Percentiles rank a stretch among this genome's conserved stretches.
Evolutionary conservation across 2,329 filamentous ascomycete genomes (phyloP).

Genomic region (Alternaria tenuissima): DNA sequence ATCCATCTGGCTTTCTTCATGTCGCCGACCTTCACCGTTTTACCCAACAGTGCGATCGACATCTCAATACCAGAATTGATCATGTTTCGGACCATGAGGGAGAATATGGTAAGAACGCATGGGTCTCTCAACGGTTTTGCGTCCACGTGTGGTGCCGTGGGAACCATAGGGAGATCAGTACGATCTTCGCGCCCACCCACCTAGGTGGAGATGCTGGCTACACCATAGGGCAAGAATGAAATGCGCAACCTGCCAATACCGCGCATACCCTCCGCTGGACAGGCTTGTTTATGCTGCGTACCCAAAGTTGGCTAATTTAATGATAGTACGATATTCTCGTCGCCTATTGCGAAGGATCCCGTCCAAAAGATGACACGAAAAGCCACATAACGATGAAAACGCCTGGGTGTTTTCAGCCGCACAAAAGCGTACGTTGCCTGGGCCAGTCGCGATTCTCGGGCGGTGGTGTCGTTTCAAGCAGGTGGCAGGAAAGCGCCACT

Average conservation of each 20-base stretch:
- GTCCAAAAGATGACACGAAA: background rate
- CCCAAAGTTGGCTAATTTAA: background rate
- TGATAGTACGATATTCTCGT: background rate
- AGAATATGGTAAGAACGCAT: slow-evolving; percentile 5
- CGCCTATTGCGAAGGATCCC: background rate
- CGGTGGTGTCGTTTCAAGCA: slow-evolving; percentile 12
- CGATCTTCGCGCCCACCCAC: background rate
- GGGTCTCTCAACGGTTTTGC: slow-evolving; percentile 13
- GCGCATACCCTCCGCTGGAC: background rate
- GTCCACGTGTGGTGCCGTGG: slow-evolving; percentile 13
- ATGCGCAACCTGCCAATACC: background rate
- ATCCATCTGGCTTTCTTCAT: background rate
- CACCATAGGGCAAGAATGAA: background rate
- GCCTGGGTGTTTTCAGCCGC: background rate
- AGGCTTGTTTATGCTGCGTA: background rate
- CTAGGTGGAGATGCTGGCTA: background rate
- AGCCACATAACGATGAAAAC: background rate
- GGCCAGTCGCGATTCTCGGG: slow-evolving; percentile 7
- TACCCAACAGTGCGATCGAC: background rate
- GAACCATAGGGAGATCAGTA: background rate
- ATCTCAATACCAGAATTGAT: slow-evolving; percentile 1
- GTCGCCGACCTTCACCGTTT: slow-evolving; percentile 7
- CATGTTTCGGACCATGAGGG: background rate
- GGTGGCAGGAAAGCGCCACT: slow-evolving; percentile 7
- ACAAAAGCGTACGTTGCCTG: background rate